These are phyloP conservation scores for Guillardia theta DNA, from an alignment of 78 protist genomes.

Conservation along the genomic window DNA sequence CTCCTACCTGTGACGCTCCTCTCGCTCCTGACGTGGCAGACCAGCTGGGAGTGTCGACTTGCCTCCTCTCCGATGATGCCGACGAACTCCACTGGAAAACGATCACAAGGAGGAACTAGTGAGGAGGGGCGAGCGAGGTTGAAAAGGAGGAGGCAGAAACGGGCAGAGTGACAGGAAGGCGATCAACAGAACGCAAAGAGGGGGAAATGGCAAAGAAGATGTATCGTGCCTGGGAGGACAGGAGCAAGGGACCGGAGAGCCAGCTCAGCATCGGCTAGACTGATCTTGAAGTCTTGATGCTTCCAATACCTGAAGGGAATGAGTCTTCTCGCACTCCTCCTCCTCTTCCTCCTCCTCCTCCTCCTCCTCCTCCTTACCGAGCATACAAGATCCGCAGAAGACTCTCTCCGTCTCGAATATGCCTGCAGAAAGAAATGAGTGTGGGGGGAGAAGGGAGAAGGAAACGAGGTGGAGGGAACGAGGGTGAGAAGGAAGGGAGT, in stretches of 20 bases:
- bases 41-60: neutral
- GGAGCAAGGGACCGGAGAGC: neutral
- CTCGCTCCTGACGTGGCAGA: neutral
- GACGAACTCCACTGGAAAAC: too few species aligned
- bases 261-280: neutral
- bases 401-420: neutral
- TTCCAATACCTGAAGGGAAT: neutral
- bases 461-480: neutral
- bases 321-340: neutral
- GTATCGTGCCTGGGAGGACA: neutral
- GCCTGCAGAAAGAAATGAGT: too few species aligned
- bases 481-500: too few species aligned
- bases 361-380: neutral
- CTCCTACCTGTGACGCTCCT: neutral
- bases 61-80: conserved; percentile 34
- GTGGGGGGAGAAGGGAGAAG: too few species aligned
- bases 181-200: too few species aligned
- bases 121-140: too few species aligned
- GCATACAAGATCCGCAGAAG: neutral
- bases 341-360: neutral
- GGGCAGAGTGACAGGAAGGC: too few species aligned
- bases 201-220: too few species aligned
- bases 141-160: too few species aligned
- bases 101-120: too few species aligned
- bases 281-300: neutral